Evolutionary conservation across 2,329 filamentous ascomycete species (phyloP).

Genomic region (Arthrobotrys entomopaga): DNA sequence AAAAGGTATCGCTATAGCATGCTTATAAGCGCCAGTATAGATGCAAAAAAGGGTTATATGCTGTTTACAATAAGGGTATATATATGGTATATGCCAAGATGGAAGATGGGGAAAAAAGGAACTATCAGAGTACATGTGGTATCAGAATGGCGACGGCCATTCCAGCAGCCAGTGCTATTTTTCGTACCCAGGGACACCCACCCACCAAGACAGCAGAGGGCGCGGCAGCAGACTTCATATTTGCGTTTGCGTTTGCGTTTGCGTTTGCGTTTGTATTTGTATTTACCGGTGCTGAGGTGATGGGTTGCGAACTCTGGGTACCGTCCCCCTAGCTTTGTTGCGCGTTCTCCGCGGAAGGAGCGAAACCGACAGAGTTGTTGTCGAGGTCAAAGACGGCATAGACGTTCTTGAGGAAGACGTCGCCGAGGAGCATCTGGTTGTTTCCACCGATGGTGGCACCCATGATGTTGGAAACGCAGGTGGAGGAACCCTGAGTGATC

Average conservation of each 20-base stretch:
- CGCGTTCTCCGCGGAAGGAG: slow-evolving; percentile 13
- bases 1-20: too few relatives aligned
- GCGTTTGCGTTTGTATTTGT: background rate
- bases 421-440: slow-evolving; percentile 73
- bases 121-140: slow-evolving; percentile 10
- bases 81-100: too few relatives aligned
- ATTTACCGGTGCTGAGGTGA: background rate
- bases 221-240: slow-evolving; percentile 11
- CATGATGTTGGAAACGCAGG: slow-evolving; percentile 18
- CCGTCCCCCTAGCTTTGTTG: slow-evolving; percentile 7
- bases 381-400: slow-evolving; percentile 86
- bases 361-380: slow-evolving; percentile 69
- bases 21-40: too few relatives aligned
- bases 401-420: slow-evolving; percentile 88
- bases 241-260: background rate
- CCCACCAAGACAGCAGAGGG: slow-evolving; percentile 3
- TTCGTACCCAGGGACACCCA: slow-evolving; percentile 19
- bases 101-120: too few relatives aligned
- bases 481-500: slow-evolving; percentile 10
- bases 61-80: too few relatives aligned
- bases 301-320: slow-evolving; percentile 8
- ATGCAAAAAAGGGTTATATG: too few relatives aligned
- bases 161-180: slow-evolving; percentile 9
- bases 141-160: slow-evolving; percentile 6
- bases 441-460: slow-evolving; percentile 2